Percentiles rank a stretch among this genome's conserved stretches.
These are phyloP conservation scores for Apiotrichum domesticum DNA, from an alignment of 1,284 basidiomycete species.

Conservation along the genomic window DNA sequence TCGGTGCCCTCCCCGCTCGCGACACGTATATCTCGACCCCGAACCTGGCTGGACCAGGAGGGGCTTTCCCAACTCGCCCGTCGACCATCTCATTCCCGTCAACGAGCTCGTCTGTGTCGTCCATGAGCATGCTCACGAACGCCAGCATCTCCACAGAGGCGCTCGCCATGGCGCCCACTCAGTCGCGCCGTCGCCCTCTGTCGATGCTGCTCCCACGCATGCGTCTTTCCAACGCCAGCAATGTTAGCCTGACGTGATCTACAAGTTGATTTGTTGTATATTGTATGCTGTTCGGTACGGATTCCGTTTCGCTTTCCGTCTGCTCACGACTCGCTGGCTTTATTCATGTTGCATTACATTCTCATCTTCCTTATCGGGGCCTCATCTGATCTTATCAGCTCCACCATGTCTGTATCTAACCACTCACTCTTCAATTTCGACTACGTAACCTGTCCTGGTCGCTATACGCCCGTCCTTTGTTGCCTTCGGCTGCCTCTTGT, in stretches of 20 bases:
- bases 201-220: neutral
- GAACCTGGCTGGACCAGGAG: neutral
- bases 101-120: neutral
- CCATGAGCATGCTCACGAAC: neutral
- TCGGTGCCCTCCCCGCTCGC: constrained; percentile 5
- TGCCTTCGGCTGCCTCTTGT: no score
- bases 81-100: neutral
- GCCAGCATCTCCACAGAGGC: neutral
- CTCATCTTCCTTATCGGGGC: no score
- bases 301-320: no score
- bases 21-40: neutral
- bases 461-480: no score
- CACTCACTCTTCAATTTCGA: no score
- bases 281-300: no score
- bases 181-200: neutral
- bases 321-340: no score
- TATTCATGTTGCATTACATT: no score
- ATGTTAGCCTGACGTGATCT: neutral
- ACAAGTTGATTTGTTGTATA: no score
- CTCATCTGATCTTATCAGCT: no score
- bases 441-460: no score
- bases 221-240: neutral
- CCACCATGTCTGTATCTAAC: no score
- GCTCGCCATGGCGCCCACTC: neutral
- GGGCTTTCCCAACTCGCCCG: neutral